A percentile compares a stretch with the other conserved stretches of the same genome.
Evolutionary conservation across 2,329 filamentous ascomycete genomes (phyloP).

Genomic region (Neonectria sp.): DNA sequence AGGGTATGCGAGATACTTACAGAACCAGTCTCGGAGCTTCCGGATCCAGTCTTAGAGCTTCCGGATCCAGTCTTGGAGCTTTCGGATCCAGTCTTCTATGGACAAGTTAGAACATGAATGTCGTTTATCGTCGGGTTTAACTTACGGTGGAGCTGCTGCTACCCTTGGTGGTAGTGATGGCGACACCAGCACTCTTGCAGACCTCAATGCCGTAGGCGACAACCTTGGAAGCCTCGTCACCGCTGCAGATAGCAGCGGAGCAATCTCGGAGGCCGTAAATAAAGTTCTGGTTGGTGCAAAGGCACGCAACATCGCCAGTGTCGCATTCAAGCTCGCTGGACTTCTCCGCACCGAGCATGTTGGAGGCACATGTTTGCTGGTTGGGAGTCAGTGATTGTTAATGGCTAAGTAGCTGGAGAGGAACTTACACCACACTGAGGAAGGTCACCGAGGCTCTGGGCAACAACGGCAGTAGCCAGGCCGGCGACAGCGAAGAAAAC

Average conservation of each 20-base stretch:
- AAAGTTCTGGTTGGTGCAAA: slow-evolving; percentile 65
- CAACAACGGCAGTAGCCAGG: slow-evolving; percentile 57
- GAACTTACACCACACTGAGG: slow-evolving; percentile 68
- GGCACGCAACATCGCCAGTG: slow-evolving; percentile 58
- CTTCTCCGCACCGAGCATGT: slow-evolving; percentile 64
- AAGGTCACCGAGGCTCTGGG: slow-evolving; percentile 60
- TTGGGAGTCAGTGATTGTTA: slow-evolving; percentile 28
- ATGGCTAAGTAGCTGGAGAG: background rate
- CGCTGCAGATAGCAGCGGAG: slow-evolving; percentile 59
- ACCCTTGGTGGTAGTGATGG: slow-evolving; percentile 51
- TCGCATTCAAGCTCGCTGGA: slow-evolving; percentile 62
- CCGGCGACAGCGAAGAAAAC: slow-evolving; percentile 59
- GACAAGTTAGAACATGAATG: too few relatives aligned
- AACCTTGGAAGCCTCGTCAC: slow-evolving; percentile 53
- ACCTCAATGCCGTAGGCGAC: slow-evolving; percentile 57
- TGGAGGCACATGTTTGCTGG: slow-evolving; percentile 65
- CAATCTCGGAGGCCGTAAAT: slow-evolving; percentile 67
- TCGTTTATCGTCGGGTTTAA: too few relatives aligned
- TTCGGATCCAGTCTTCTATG: too few relatives aligned
- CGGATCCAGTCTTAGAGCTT: slow-evolving; percentile 32
- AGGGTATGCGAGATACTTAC: background rate
- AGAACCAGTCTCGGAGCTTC: slow-evolving; percentile 31
- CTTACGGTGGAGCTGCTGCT: slow-evolving; percentile 14
- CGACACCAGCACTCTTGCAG: slow-evolving; percentile 57
- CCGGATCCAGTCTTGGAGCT: too few relatives aligned